Evolutionary conservation across 805 yeast species (phyloP).

Genomic region (Kodamaea neixiangensis): DNA sequence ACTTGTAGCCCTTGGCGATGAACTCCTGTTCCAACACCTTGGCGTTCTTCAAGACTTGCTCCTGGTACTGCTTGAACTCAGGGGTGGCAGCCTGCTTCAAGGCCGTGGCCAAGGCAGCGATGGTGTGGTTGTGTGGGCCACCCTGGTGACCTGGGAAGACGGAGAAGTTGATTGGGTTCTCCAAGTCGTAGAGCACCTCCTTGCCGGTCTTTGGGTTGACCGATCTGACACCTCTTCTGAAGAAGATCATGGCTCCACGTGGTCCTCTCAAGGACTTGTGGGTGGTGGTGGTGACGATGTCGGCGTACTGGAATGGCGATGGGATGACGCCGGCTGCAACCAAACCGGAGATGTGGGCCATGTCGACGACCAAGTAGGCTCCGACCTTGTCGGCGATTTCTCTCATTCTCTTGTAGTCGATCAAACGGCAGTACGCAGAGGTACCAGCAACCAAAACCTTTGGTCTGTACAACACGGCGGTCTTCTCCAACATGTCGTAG

Average conservation of each 20-base stretch:
- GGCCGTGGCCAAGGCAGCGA: constrained; percentile 94
- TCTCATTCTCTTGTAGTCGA: constrained; percentile 89
- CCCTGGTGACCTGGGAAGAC: constrained; percentile 99
- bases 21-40: constrained; percentile 72
- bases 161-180: constrained; percentile 88
- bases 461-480: constrained; percentile 88
- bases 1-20: constrained; percentile 61
- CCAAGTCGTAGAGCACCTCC: constrained; percentile 83
- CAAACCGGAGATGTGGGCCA: constrained; percentile 97
- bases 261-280: constrained; percentile 99
- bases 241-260: constrained; percentile 97
- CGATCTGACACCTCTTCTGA: constrained; percentile 89
- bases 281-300: constrained; percentile 96
- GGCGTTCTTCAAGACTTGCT: constrained; percentile 80
- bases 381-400: constrained; percentile 90
- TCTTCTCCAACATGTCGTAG: constrained; percentile 82
- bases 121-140: constrained; percentile 99
- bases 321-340: constrained; percentile 93
- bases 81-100: constrained; percentile 88
- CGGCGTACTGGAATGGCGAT: constrained; percentile 91
- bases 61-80: constrained; percentile 85
- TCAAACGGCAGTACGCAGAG: constrained; percentile 88
- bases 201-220: constrained; percentile 79
- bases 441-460: constrained; percentile 96
- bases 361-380: constrained; percentile 89